phyloP scores from a whole-genome alignment of 1,284 basidiomycete genomes.

The Tylopilus microsporus region DNA sequence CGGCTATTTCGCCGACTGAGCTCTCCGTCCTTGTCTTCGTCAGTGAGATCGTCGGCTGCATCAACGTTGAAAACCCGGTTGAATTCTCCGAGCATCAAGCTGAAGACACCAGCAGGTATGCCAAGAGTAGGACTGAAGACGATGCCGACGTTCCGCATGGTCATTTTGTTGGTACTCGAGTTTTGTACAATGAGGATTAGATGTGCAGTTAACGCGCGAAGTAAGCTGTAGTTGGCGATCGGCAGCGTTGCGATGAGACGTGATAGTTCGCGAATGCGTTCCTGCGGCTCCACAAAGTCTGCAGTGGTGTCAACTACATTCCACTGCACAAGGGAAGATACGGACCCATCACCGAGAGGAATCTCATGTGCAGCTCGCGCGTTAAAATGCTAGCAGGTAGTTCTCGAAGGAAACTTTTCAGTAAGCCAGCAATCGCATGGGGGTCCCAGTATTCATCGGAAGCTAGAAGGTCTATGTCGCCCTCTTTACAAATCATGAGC shows the following conservation, averaged over 20 bases:
- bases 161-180: slow-evolving; percentile 94
- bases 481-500: slow-evolving; percentile 51
- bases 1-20: slow-evolving; percentile 65
- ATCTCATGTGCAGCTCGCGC: slow-evolving; percentile 82
- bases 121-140: slow-evolving; percentile 95
- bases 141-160: slow-evolving; percentile 96
- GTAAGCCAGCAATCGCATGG: slow-evolving; percentile 87
- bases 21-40: slow-evolving; percentile 36
- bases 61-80: slow-evolving; percentile 82
- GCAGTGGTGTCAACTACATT: slow-evolving; percentile 10
- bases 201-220: slow-evolving; percentile 92
- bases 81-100: slow-evolving; percentile 87
- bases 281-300: slow-evolving; percentile 86
- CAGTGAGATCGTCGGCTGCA: slow-evolving; percentile 36
- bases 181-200: slow-evolving; percentile 94
- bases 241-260: slow-evolving; percentile 84
- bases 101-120: slow-evolving; percentile 92
- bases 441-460: slow-evolving; percentile 92
- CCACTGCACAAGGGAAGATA: slow-evolving; percentile 18
- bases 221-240: slow-evolving; percentile 87
- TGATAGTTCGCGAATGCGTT: slow-evolving; percentile 83
- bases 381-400: slow-evolving; percentile 87
- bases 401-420: slow-evolving; percentile 89
- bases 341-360: slow-evolving; percentile 87
- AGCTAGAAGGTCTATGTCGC: slow-evolving; percentile 82